These are phyloP conservation scores for Ganoderma multipileum DNA, from an alignment of 1,284 basidiomycete species.

Conservation along the genomic window DNA sequence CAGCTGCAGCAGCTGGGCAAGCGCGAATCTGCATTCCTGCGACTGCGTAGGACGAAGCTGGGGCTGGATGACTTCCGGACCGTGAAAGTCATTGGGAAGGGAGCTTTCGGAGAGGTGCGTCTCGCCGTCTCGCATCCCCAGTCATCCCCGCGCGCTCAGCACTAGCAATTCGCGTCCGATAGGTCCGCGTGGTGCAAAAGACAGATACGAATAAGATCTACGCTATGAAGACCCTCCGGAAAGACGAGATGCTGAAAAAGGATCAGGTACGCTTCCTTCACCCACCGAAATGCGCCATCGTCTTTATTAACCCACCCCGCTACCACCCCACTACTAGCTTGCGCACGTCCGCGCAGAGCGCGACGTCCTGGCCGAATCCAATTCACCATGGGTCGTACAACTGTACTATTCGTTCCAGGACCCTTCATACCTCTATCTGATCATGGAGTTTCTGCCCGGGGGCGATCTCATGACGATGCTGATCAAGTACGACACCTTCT, in stretches of 20 bases:
- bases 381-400: slow-evolving; percentile 98
- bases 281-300: slow-evolving; percentile 14
- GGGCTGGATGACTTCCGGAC: slow-evolving; percentile 95
- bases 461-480: slow-evolving; percentile 99
- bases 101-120: slow-evolving; percentile 93
- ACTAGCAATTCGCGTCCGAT: slow-evolving; percentile 17
- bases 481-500: slow-evolving; percentile 99
- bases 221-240: slow-evolving; percentile 98
- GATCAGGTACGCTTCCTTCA: slow-evolving; percentile 77
- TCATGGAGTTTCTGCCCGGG: slow-evolving; percentile 99
- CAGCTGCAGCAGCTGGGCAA: slow-evolving; percentile 92
- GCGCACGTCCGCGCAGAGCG: slow-evolving; percentile 99
- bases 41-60: slow-evolving; percentile 91
- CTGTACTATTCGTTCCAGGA: slow-evolving; percentile 99
- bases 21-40: slow-evolving; percentile 91
- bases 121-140: background rate
- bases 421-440: slow-evolving; percentile 93
- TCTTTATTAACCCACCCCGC: slow-evolving; percentile 14
- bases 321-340: slow-evolving; percentile 58
- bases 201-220: slow-evolving; percentile 98
- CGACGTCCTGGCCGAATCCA: slow-evolving; percentile 96
- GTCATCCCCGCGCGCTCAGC: slow-evolving; percentile 14
- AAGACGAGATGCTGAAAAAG: slow-evolving; percentile 99
- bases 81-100: slow-evolving; percentile 99
- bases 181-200: slow-evolving; percentile 97